These are phyloP conservation scores for Aspergillus pseudotamarii DNA, from an alignment of 2,329 filamentous ascomycete genomes.

Conservation along the genomic window DNA sequence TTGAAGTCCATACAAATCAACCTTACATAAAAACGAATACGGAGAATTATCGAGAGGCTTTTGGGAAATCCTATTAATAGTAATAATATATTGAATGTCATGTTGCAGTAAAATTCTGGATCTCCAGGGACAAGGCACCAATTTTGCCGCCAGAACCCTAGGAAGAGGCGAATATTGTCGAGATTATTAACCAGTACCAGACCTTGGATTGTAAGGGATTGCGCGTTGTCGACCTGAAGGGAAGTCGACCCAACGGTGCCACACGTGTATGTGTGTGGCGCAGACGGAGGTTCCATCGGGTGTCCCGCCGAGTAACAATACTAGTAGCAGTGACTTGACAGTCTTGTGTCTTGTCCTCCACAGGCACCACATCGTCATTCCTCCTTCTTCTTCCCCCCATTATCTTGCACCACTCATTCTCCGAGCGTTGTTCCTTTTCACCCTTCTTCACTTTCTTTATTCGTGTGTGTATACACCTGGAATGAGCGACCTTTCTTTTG, in stretches of 20 bases:
- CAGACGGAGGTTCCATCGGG: constrained; percentile 20
- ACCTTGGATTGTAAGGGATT: neutral
- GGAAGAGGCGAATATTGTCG: neutral
- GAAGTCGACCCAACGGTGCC: constrained; percentile 17
- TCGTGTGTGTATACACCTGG: constrained; percentile 12
- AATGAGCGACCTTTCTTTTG: constrained; percentile 20
- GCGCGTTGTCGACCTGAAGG: constrained; percentile 19
- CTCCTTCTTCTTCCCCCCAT: constrained; percentile 9
- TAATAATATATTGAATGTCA: neutral
- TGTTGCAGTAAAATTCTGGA: neutral
- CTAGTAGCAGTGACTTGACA: constrained; percentile 5
- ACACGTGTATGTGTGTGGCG: constrained; percentile 30
- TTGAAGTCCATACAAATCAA: neutral
- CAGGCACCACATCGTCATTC: constrained; percentile 23
- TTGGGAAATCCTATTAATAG: neutral
- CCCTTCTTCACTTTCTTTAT: constrained; percentile 6
- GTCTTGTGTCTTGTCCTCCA: constrained; percentile 14
- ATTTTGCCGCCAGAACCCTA: neutral
- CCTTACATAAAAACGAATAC: neutral
- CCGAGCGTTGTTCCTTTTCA: constrained; percentile 5
- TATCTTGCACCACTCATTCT: constrained; percentile 11
- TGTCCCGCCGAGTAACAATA: constrained; percentile 7
- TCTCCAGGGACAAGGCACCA: constrained; percentile 1
- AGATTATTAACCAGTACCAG: neutral
- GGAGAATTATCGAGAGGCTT: too few relatives aligned